Conservation (phyloP, 768 basidiomycete genomes). For the Russula olivacea region DNA sequence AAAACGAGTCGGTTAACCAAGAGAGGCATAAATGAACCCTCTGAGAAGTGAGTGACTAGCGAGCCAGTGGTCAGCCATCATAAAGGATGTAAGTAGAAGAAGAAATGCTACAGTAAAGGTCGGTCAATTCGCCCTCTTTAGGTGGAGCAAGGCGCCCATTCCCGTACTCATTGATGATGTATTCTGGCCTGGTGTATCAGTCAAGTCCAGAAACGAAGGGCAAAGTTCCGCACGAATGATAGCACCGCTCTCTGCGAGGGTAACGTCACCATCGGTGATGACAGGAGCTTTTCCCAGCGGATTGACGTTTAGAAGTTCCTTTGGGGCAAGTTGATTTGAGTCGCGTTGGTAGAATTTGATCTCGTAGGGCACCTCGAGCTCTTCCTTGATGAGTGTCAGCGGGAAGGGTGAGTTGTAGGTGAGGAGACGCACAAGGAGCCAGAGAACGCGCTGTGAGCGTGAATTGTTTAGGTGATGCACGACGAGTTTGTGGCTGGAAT, state of each 20-base stretch:
- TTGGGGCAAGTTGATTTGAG: constrained; percentile 33
- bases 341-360: constrained; percentile 39
- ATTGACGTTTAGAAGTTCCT: constrained; percentile 35
- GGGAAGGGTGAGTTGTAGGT: not conserved
- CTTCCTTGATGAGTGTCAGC: constrained; percentile 36
- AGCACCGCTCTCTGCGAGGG: constrained; percentile 41
- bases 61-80: not conserved
- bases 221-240: constrained; percentile 35
- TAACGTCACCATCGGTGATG: constrained; percentile 42
- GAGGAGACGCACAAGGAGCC: constrained; percentile 35
- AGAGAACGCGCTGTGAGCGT: constrained; percentile 46
- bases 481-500: constrained; percentile 19
- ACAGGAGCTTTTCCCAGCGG: constrained; percentile 46
- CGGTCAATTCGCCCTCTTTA: constrained; percentile 32
- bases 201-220: not conserved
- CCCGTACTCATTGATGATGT: constrained; percentile 40
- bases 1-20: constrained; percentile 36
- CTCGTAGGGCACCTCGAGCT: constrained; percentile 42
- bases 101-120: constrained; percentile 34
- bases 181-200: constrained; percentile 30
- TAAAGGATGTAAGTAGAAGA: not conserved
- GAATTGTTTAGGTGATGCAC: constrained; percentile 45
- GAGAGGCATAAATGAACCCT: constrained; percentile 40
- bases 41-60: constrained; percentile 38
- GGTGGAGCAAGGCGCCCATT: constrained; percentile 27